These are phyloP conservation scores for Oxyria digyna DNA, from an alignment of 148 eudicot genomes.

Conservation along the genomic window DNA sequence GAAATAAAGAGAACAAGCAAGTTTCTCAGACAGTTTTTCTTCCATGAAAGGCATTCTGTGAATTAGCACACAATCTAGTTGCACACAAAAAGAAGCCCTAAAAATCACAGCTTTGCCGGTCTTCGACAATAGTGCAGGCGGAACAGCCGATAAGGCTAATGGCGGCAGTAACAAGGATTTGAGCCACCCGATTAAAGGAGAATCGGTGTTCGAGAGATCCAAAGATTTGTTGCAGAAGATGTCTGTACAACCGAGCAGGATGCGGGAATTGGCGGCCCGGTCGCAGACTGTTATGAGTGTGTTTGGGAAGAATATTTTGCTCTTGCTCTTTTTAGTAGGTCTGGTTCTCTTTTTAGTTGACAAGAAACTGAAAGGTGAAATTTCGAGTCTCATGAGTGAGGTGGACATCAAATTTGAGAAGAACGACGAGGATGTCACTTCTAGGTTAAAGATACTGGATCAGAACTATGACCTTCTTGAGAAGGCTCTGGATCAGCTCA, in stretches of 20 bases:
- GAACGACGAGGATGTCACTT: conserved; percentile 20
- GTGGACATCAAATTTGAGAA: conserved; percentile 37
- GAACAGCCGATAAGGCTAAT: conserved; percentile 6
- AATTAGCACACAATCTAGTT: no score
- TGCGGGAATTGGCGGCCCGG: conserved; percentile 26
- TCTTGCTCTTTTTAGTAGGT: conserved; percentile 35
- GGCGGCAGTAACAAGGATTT: conserved; percentile 29
- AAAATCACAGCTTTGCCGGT: conserved; percentile 11
- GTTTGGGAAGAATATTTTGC: conserved; percentile 44
- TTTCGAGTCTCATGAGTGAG: conserved; percentile 34
- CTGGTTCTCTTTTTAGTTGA: conserved; percentile 57
- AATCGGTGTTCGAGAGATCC: conserved; percentile 34
- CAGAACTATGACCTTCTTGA: conserved; percentile 28
- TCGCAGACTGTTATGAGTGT: conserved; percentile 58
- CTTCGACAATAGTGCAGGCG: conserved; percentile 9
- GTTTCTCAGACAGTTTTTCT: no score
- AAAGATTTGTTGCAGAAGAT: conserved; percentile 22
- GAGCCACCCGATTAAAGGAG: conserved; percentile 38
- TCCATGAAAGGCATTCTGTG: no score
- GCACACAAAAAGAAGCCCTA: no score
- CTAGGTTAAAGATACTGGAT: conserved; percentile 25
- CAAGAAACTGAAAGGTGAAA: conserved; percentile 34
- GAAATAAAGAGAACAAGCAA: no score
- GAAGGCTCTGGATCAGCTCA: conserved; percentile 27
- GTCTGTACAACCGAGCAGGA: conserved; percentile 15